These are phyloP conservation scores for Phytophthora chlamydospora DNA, from an alignment of 352 stramenopile species.

Conservation along the genomic window DNA sequence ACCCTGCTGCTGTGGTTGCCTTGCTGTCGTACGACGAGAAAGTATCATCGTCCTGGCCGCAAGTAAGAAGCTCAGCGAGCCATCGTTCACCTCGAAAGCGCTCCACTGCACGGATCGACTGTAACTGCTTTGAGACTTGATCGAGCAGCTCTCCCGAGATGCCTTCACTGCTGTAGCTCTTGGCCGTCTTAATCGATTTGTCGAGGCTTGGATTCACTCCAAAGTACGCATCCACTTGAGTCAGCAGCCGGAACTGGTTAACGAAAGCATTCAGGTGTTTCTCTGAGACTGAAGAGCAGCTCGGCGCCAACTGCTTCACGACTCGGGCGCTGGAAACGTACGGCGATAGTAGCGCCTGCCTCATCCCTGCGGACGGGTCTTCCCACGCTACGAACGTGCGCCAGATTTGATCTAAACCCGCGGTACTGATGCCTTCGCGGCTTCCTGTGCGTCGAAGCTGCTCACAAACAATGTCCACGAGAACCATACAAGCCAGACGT, in stretches of 20 bases:
- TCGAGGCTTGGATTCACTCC: conserved; percentile 39
- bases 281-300: conserved; percentile 34
- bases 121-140: conserved; percentile 39
- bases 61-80: conserved; percentile 54
- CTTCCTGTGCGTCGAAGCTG: conserved; percentile 32
- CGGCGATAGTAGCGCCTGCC: conserved; percentile 28
- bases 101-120: conserved; percentile 37
- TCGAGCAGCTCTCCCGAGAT: conserved; percentile 33
- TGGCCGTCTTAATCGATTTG: conserved; percentile 32
- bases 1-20: conserved; percentile 12
- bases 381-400: conserved; percentile 30
- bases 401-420: conserved; percentile 39
- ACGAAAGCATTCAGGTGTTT: conserved; percentile 48
- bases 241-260: conserved; percentile 41
- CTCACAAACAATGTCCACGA: conserved; percentile 44
- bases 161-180: conserved; percentile 20
- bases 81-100: conserved; percentile 54
- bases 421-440: conserved; percentile 18
- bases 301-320: conserved; percentile 33
- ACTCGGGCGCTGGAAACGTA: conserved; percentile 26
- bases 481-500: conserved; percentile 32
- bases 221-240: conserved; percentile 59
- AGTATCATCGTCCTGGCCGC: conserved; percentile 28
- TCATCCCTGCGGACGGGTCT: conserved; percentile 18
- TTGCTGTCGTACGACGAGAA: conserved; percentile 40